Percentiles rank a stretch among this genome's conserved stretches.
Conservation (phyloP, 768 basidiomycete genomes). For the Sistotremastrum suecicum region DNA sequence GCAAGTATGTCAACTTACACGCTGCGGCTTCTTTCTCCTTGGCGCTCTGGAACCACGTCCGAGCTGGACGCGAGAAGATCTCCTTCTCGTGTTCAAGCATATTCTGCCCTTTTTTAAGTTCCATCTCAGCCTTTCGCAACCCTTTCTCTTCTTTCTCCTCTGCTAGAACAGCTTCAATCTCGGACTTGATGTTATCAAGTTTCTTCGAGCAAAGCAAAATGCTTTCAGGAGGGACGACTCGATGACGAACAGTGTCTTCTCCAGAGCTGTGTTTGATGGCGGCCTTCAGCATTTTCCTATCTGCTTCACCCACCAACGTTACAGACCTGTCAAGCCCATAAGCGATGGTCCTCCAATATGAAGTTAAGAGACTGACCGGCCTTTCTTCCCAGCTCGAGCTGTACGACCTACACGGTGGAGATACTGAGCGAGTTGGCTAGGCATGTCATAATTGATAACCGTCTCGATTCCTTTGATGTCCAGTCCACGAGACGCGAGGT, state of each 20-base stretch:
- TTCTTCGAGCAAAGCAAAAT: slow-evolving; percentile 57
- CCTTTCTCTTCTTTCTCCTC: slow-evolving; percentile 97
- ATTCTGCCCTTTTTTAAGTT: slow-evolving; percentile 87
- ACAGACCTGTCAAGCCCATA: slow-evolving; percentile 46
- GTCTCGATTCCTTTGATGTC: slow-evolving; percentile 97
- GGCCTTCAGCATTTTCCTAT: slow-evolving; percentile 91
- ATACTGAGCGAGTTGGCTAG: slow-evolving; percentile 81
- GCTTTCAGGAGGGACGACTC: slow-evolving; percentile 67
- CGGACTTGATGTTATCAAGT: slow-evolving; percentile 56
- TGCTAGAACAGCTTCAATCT: slow-evolving; percentile 63
- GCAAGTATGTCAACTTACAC: slow-evolving; percentile 31
- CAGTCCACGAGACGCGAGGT: slow-evolving; percentile 86
- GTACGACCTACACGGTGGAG: slow-evolving; percentile 96
- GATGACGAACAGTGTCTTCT: slow-evolving; percentile 76
- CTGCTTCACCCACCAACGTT: slow-evolving; percentile 89
- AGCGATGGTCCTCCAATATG: not conserved
- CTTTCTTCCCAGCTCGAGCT: slow-evolving; percentile 85
- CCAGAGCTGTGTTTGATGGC: slow-evolving; percentile 79
- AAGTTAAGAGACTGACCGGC: slow-evolving; percentile 44
- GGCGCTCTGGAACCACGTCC: slow-evolving; percentile 95
- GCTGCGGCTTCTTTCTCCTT: slow-evolving; percentile 72
- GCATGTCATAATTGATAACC: slow-evolving; percentile 99
- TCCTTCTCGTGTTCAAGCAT: slow-evolving; percentile 87
- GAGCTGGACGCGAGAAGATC: slow-evolving; percentile 83
- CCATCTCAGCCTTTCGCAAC: slow-evolving; percentile 90